Evolutionary conservation across 805 yeast species (phyloP).

Genomic region (Wickerhamomyces sydowiorum): DNA sequence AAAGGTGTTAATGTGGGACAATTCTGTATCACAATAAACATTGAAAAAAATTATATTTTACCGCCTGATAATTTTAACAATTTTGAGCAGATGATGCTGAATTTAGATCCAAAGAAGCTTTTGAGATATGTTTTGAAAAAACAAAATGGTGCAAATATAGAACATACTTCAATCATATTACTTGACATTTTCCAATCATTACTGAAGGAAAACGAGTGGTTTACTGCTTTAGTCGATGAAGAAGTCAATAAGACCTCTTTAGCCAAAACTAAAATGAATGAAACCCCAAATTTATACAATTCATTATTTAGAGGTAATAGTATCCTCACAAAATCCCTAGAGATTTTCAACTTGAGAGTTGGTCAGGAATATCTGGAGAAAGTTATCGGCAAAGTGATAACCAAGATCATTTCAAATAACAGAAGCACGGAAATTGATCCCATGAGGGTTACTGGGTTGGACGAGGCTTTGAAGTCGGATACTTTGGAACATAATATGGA

Average conservation of each 20-base stretch:
- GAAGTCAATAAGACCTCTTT: slow-evolving; percentile 42
- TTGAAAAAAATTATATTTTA: slow-evolving; percentile 51
- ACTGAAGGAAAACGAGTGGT: slow-evolving; percentile 67
- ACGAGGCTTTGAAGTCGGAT: slow-evolving; percentile 30
- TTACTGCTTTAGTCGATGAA: slow-evolving; percentile 57
- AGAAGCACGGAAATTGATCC: slow-evolving; percentile 78
- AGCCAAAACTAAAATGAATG: slow-evolving; percentile 15
- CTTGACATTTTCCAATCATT: slow-evolving; percentile 72
- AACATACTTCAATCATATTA: slow-evolving; percentile 50
- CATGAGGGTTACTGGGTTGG: slow-evolving; percentile 35
- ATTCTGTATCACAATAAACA: slow-evolving; percentile 43
- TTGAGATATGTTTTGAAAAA: slow-evolving; percentile 32
- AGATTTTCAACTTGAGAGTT: slow-evolving; percentile 63
- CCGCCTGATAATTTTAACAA: slow-evolving; percentile 54
- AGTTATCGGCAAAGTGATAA: slow-evolving; percentile 66
- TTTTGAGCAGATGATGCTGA: slow-evolving; percentile 54
- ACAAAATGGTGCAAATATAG: slow-evolving; percentile 36
- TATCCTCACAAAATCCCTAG: slow-evolving; percentile 75
- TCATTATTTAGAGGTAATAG: slow-evolving; percentile 83
- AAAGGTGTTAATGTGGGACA: slow-evolving; percentile 47
- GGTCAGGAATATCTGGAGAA: slow-evolving; percentile 77
- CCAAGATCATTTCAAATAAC: slow-evolving; percentile 43
- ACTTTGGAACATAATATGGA: slow-evolving; percentile 42
- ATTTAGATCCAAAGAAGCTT: slow-evolving; percentile 48
- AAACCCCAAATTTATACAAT: slow-evolving; percentile 39